Conservation (phyloP, 2,329 filamentous ascomycete genomes). For the Neurospora sp. region DNA sequence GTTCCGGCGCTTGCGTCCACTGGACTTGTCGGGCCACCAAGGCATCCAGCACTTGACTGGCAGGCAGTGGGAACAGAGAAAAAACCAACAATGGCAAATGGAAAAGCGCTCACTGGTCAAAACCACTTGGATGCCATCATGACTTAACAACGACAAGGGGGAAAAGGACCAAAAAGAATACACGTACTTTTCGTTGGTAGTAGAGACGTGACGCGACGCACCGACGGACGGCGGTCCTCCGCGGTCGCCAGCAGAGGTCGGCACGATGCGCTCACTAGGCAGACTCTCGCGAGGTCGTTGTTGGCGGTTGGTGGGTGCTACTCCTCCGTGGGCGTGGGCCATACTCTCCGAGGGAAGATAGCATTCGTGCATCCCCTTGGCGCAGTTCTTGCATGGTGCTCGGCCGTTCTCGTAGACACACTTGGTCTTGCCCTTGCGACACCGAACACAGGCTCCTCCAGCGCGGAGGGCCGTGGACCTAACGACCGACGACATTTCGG, state of each 20-base stretch:
- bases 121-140: no score
- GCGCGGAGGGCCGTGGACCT: slow-evolving; percentile 51
- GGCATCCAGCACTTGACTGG: not conserved
- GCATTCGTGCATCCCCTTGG: slow-evolving; percentile 55
- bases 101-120: not conserved
- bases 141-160: not conserved
- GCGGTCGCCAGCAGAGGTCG: slow-evolving; percentile 32
- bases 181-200: slow-evolving; percentile 47
- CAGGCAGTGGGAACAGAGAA: not conserved
- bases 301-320: slow-evolving; percentile 44
- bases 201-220: slow-evolving; percentile 37
- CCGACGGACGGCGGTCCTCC: slow-evolving; percentile 34
- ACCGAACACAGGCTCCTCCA: slow-evolving; percentile 52
- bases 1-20: not conserved
- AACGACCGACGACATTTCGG: slow-evolving; percentile 23
- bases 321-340: slow-evolving; percentile 46
- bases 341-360: slow-evolving; percentile 52
- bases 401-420: slow-evolving; percentile 54
- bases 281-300: slow-evolving; percentile 45
- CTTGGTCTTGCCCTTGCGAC: slow-evolving; percentile 55
- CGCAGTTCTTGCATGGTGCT: slow-evolving; percentile 54
- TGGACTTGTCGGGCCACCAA: not conserved
- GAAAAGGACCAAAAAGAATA: slow-evolving; percentile 3
- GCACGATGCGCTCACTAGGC: slow-evolving; percentile 40
- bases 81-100: not conserved